Evolutionary conservation across 768 basidiomycete genomes (phyloP), one percentile per base, ranked within the genome.

Genomic region (Pleurotus tuber-regium): DNA sequence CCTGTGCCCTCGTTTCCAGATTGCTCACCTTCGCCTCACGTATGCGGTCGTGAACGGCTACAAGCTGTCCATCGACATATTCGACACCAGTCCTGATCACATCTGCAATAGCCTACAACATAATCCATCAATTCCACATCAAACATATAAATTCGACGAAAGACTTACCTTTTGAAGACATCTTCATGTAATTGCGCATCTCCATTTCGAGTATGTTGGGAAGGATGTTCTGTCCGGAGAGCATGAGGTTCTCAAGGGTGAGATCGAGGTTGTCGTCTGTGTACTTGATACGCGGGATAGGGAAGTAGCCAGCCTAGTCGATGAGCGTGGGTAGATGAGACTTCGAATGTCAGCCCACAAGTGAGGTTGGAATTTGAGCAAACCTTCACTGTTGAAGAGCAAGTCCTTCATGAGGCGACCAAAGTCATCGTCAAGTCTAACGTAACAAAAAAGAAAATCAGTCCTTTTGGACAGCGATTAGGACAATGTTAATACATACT

Each of bases 261-360:
- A 97, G 77, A 59, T 96, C 94, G 54, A 95, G 69, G 4, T 75
- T 62, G 47, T 91, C 86, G 66, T 95, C 92, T 36, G 87, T 86
- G 71, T 96, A 98, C 68, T 96, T 94, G 63, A 93, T 82, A 33
- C 93, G 85, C 0, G 95, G 95, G 56, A 98, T 95, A 9, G 93
- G 93, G 50, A 95, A 63, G 61, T 90, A 87, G 18, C 86, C 87
- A 43, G 86, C 73, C 70, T 87, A 76, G 30, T 87, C 76, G 59
- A 94, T 82, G 31, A 95, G 66, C 8, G 78, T 70, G 8, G 95
- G 94, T 0, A 95, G 51, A 97, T 89, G 46, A 91, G 85, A 28
- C 76, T 76, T 29, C 93, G 75, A 39, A 98, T 82, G 63, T 98
- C 94, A 57, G 82, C 79, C 94, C 94, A 91, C 2, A 98, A 71